These are phyloP conservation scores for Lathyrus sativus DNA, from an alignment of 306 rosid species.

Conservation along the genomic window DNA sequence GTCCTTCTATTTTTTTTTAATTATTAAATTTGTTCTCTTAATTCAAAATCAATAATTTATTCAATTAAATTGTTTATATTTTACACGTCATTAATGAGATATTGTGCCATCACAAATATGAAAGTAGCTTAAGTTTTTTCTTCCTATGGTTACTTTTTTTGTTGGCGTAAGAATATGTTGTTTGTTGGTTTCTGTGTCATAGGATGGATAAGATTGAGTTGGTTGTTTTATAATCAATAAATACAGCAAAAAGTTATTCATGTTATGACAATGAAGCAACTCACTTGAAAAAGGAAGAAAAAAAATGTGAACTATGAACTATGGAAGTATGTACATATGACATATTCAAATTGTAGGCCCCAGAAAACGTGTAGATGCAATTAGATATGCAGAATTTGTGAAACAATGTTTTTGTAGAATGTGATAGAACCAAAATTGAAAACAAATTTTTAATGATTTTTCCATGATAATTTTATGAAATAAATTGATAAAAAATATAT, in stretches of 20 bases:
- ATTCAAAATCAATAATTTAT: too few relatives aligned
- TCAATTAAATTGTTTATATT: too few relatives aligned
- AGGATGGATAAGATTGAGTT: background rate
- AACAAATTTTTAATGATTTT: too few relatives aligned
- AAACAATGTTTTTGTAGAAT: too few relatives aligned
- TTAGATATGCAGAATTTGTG: too few relatives aligned
- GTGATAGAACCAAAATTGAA: too few relatives aligned
- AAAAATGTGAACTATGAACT: constrained; percentile 28
- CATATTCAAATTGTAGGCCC: constrained; percentile 37
- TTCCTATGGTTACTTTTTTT: background rate
- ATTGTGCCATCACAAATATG: background rate
- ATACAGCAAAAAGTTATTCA: constrained; percentile 15
- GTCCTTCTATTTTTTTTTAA: too few relatives aligned
- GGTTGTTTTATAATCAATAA: background rate
- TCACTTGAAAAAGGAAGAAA: constrained; percentile 21
- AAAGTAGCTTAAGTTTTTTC: constrained; percentile 20
- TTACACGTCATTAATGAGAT: too few relatives aligned
- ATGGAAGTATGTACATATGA: constrained; percentile 24
- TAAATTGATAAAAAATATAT: too few relatives aligned
- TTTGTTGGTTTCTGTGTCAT: background rate
- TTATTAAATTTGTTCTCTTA: too few relatives aligned
- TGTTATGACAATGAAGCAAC: constrained; percentile 55
- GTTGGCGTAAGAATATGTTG: background rate
- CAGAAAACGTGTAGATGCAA: constrained; percentile 39
- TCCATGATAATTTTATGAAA: too few relatives aligned